A percentile compares a stretch with the other conserved stretches of the same genome.
phyloP scores from a whole-genome alignment of 2,329 filamentous ascomycete genomes.

The Aspergillus pseudonomiae region DNA sequence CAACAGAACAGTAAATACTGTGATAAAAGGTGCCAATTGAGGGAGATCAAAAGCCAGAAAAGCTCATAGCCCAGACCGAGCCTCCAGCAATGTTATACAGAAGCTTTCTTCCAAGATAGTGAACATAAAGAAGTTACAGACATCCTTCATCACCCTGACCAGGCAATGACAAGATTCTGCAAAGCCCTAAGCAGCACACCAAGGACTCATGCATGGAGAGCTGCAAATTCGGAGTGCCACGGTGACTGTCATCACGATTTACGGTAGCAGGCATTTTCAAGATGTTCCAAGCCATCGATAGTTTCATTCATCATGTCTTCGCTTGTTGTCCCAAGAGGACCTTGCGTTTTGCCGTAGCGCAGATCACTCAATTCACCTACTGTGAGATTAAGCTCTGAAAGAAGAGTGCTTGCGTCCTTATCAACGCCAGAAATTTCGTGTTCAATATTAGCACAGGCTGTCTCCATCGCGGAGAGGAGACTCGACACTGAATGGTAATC shows the following conservation, averaged over 20 bases:
- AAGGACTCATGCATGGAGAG: not conserved
- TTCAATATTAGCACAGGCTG: constrained; percentile 67
- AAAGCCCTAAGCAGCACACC: not conserved
- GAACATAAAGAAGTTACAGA: no score
- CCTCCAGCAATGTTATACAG: not conserved
- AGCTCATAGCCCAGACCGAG: not conserved
- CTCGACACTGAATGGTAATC: constrained; percentile 63
- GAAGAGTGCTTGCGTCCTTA: constrained; percentile 62
- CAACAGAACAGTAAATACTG: not conserved
- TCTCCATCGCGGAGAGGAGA: constrained; percentile 70
- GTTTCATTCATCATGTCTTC: constrained; percentile 66
- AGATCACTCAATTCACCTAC: constrained; percentile 79
- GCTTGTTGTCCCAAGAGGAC: constrained; percentile 54
- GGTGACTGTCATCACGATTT: not conserved
- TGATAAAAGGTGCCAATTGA: not conserved
- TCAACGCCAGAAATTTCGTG: constrained; percentile 68
- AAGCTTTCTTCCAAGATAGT: not conserved
- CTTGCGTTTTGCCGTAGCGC: constrained; percentile 72
- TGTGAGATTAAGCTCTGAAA: constrained; percentile 64
- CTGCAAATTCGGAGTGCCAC: no score
- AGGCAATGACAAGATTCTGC: not conserved
- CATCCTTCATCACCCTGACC: not conserved
- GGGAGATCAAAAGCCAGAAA: not conserved
- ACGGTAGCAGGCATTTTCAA: constrained; percentile 65
- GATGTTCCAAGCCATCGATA: constrained; percentile 64